Conservation (phyloP, 768 basidiomycete species). For the Amanita thiersii region DNA sequence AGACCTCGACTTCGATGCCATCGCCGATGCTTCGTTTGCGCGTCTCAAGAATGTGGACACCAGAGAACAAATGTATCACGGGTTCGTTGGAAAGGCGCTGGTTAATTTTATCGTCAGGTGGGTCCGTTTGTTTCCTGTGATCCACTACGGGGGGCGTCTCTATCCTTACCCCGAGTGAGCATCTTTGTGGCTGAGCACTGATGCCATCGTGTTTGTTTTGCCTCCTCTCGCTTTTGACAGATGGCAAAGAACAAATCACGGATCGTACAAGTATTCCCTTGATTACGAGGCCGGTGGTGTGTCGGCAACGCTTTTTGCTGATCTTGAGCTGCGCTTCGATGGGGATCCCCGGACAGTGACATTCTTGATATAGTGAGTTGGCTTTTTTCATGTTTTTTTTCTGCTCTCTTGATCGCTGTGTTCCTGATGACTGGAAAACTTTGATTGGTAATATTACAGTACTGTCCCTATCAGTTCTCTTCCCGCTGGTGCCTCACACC, state of each 20-base stretch:
- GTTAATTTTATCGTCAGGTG: constrained; percentile 51
- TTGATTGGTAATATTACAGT: no score
- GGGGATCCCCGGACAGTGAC: constrained; percentile 44
- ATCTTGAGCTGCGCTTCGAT: constrained; percentile 43
- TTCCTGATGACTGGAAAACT: no score
- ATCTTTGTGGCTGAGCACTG: no score
- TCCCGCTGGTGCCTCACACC: constrained; percentile 51
- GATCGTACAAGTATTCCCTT: constrained; percentile 45
- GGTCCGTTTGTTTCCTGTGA: constrained; percentile 9
- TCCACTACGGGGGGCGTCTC: no score
- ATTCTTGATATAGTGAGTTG: constrained; percentile 55
- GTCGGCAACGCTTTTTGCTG: constrained; percentile 44
- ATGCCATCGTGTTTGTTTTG: not conserved
- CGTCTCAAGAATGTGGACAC: constrained; percentile 32
- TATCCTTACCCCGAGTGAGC: no score
- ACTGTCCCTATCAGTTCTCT: constrained; percentile 46
- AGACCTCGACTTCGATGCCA: constrained; percentile 55
- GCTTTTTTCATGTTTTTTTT: not conserved
- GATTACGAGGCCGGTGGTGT: constrained; percentile 63
- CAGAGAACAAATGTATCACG: constrained; percentile 46
- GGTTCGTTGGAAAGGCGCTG: constrained; percentile 44
- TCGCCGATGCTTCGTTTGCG: constrained; percentile 51
- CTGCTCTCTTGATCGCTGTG: no score
- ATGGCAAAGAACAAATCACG: constrained; percentile 38
- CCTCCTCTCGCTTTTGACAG: constrained; percentile 20